phyloP scores from a whole-genome alignment of 805 yeast genomes.

The Ogataea parapolymorpha region DNA sequence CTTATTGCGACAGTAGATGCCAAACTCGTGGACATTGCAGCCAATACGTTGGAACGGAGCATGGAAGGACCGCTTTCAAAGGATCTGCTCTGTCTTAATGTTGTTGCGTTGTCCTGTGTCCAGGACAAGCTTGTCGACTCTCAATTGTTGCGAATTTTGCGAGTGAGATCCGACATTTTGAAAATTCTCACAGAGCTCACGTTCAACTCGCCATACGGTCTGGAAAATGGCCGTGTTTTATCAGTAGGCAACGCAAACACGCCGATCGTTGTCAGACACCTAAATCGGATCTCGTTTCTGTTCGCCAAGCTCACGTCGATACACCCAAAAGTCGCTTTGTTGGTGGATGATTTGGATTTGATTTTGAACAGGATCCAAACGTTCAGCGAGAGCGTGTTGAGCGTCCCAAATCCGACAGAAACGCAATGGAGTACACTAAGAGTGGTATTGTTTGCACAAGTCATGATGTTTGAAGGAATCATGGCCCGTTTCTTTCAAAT shows the following conservation, averaged over 20 bases:
- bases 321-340: constrained; percentile 13
- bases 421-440: constrained; percentile 24
- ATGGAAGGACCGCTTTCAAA: constrained; percentile 7
- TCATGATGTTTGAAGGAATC: constrained; percentile 50
- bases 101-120: constrained; percentile 19
- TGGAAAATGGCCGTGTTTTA: constrained; percentile 17
- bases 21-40: constrained; percentile 11
- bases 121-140: constrained; percentile 12
- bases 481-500: constrained; percentile 36
- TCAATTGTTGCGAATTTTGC: constrained; percentile 7
- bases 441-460: constrained; percentile 43
- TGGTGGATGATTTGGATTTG: constrained; percentile 22
- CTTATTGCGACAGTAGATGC: constrained; percentile 23
- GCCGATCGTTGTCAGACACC: constrained; percentile 44
- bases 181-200: constrained; percentile 15
- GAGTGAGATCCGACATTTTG: constrained; percentile 17
- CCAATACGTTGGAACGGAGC: constrained; percentile 9
- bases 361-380: constrained; percentile 26
- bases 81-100: constrained; percentile 14
- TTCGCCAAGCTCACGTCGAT: constrained; percentile 20
- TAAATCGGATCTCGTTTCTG: constrained; percentile 47
- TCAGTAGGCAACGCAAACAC: constrained; percentile 1
- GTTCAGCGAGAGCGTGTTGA: constrained; percentile 28
- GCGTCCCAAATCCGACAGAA: constrained; percentile 17
- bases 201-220: constrained; percentile 24